phyloP scores from a whole-genome alignment of 352 stramenopile genomes.

The Pythium dissimile region DNA sequence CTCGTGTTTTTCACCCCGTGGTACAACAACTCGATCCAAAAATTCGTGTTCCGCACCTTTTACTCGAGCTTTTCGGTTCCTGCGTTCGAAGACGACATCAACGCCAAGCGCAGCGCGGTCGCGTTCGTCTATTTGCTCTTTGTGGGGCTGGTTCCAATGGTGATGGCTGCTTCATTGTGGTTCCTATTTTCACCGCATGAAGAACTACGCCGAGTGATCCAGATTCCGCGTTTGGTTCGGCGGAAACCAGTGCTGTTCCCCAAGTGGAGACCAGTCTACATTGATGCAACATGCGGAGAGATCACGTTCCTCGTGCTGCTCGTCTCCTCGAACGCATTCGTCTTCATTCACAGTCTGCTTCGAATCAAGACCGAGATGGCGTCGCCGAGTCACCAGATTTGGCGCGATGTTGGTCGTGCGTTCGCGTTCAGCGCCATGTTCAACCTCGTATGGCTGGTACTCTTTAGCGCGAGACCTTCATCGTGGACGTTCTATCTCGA shows the following conservation, averaged over 20 bases:
- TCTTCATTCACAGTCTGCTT: conserved; percentile 24
- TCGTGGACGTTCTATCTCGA: conserved; percentile 29
- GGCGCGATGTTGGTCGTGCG: conserved; percentile 17
- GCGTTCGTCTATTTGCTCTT: conserved; percentile 26
- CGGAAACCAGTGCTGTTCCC: conserved; percentile 20
- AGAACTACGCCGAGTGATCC: neutral
- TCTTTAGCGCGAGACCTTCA: conserved; percentile 14
- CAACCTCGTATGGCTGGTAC: conserved; percentile 23
- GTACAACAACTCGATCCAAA: conserved; percentile 20
- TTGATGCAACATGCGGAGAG: conserved; percentile 23
- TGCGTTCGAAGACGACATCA: conserved; percentile 4
- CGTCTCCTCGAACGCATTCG: conserved; percentile 2
- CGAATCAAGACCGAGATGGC: neutral
- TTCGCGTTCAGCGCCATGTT: conserved; percentile 30
- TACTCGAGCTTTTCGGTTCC: conserved; percentile 9
- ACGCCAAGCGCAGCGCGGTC: conserved; percentile 19
- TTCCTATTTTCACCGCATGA: conserved; percentile 5
- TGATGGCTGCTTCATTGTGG: conserved; percentile 17
- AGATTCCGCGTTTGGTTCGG: conserved; percentile 11
- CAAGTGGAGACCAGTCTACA: conserved; percentile 13
- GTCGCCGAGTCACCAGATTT: conserved; percentile 13
- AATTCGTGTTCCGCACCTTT: conserved; percentile 13
- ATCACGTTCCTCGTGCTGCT: conserved; percentile 23
- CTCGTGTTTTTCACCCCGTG: conserved; percentile 25
- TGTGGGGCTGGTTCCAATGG: conserved; percentile 14